A percentile compares a stretch with the other conserved stretches of the same genome.
These are phyloP conservation scores for Bruguiera hainesii DNA, from an alignment of 441 rosid species.

Conservation along the genomic window DNA sequence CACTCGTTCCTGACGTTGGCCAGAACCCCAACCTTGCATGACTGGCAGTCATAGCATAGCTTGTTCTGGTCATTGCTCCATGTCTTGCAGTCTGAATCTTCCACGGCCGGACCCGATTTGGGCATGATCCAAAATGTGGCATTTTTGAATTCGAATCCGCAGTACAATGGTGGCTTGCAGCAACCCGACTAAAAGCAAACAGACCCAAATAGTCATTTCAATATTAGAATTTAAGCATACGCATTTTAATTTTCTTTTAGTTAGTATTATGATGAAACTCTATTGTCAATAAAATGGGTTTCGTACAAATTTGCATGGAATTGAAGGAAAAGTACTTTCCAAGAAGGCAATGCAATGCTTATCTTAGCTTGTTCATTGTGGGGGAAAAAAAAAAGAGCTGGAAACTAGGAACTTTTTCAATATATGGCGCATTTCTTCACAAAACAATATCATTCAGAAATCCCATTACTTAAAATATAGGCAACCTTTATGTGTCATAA, in stretches of 20 bases:
- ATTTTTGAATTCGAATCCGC: slow-evolving; percentile 42
- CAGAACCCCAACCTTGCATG: slow-evolving; percentile 56
- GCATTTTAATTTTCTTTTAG: background rate
- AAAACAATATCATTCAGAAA: too few relatives aligned
- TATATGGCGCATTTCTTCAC: too few relatives aligned
- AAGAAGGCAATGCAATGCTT: too few relatives aligned
- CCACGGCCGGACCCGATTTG: slow-evolving; percentile 8
- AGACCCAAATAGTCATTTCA: background rate
- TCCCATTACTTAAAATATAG: too few relatives aligned
- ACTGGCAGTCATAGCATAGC: slow-evolving; percentile 49
- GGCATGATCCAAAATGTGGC: slow-evolving; percentile 42
- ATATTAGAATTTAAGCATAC: background rate
- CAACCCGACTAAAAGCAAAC: slow-evolving; percentile 42
- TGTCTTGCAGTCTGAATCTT: slow-evolving; percentile 34
- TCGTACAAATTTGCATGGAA: too few relatives aligned
- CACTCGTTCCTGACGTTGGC: slow-evolving; percentile 41
- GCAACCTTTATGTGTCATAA: too few relatives aligned
- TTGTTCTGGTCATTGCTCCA: slow-evolving; percentile 50
- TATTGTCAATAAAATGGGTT: too few relatives aligned
- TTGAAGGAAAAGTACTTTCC: too few relatives aligned
- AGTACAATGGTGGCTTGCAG: slow-evolving; percentile 55
- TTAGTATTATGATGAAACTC: too few relatives aligned
- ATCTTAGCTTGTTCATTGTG: too few relatives aligned
- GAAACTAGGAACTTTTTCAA: too few relatives aligned
- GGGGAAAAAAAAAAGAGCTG: too few relatives aligned